Conservation (phyloP, 2,329 filamentous ascomycete genomes). For the Neurospora sp. region DNA sequence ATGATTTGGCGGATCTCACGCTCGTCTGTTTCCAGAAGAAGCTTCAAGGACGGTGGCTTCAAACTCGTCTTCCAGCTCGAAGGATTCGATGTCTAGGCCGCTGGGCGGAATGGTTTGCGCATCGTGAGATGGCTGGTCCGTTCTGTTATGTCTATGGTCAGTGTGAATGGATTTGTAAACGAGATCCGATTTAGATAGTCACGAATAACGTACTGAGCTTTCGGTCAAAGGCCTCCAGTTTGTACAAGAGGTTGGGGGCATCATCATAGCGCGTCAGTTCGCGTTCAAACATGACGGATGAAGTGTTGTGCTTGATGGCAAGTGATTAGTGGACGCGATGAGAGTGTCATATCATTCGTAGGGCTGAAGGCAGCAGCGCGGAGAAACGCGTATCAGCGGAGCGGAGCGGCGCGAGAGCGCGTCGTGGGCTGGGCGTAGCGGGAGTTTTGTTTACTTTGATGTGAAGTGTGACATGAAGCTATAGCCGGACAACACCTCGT, state of each 20-base stretch:
- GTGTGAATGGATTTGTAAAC: background rate
- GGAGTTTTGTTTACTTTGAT: background rate
- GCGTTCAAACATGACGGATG: constrained; percentile 14
- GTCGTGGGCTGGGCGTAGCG: background rate
- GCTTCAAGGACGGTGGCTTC: constrained; percentile 28
- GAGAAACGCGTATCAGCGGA: background rate
- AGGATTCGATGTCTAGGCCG: constrained; percentile 17
- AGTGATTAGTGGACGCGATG: background rate
- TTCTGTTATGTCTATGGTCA: background rate
- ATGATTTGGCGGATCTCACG: constrained; percentile 23
- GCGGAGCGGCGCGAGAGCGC: background rate
- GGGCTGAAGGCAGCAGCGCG: background rate
- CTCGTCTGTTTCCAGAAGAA: constrained; percentile 25
- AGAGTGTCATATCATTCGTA: background rate
- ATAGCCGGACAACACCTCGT: background rate
- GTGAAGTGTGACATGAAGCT: background rate
- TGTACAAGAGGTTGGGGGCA: constrained; percentile 24
- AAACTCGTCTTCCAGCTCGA: constrained; percentile 28
- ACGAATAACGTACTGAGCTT: constrained; percentile 16
- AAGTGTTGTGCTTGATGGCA: background rate
- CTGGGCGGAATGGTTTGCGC: constrained; percentile 1
- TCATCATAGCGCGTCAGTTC: constrained; percentile 28
- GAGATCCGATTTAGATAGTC: background rate
- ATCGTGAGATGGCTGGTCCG: background rate
- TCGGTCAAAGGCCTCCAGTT: constrained; percentile 22